A percentile compares a stretch with the other conserved stretches of the same genome.
phyloP scores from a whole-genome alignment of 2,329 filamentous ascomycete species.

The Xylaria sp. region DNA sequence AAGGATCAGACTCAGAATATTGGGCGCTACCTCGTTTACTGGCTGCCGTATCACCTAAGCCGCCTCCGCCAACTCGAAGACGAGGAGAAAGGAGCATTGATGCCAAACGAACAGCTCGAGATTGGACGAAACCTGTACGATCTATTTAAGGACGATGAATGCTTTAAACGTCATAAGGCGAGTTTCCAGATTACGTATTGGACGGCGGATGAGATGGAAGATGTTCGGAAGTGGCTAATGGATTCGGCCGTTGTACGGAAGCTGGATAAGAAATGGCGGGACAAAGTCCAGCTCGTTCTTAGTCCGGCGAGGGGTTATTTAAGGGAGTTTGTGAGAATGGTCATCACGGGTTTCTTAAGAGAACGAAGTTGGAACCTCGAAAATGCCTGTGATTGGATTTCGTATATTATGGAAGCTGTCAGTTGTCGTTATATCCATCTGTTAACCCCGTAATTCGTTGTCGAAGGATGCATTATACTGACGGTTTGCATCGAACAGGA shows the following conservation, averaged over 20 bases:
- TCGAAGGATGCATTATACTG: not conserved
- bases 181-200: conserved; percentile 32
- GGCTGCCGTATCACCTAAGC: conserved; percentile 39
- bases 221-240: conserved; percentile 39
- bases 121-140: conserved; percentile 39
- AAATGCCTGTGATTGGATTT: conserved; percentile 23
- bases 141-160: conserved; percentile 36
- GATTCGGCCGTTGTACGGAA: conserved; percentile 37
- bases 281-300: conserved; percentile 23
- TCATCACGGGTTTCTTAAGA: conserved; percentile 27
- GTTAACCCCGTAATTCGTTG: not conserved
- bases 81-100: conserved; percentile 34
- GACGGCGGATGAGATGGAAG: conserved; percentile 32
- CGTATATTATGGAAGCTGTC: conserved; percentile 26
- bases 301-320: conserved; percentile 37
- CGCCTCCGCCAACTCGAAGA: conserved; percentile 36
- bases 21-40: conserved; percentile 37
- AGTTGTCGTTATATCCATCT: no score
- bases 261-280: conserved; percentile 38
- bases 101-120: conserved; percentile 32
- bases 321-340: conserved; percentile 24
- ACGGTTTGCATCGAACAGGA: not conserved
- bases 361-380: conserved; percentile 26
- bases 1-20: conserved; percentile 33
- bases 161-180: conserved; percentile 33